Evolutionary conservation across 768 basidiomycete genomes (phyloP).

Genomic region (Mycena pura): DNA sequence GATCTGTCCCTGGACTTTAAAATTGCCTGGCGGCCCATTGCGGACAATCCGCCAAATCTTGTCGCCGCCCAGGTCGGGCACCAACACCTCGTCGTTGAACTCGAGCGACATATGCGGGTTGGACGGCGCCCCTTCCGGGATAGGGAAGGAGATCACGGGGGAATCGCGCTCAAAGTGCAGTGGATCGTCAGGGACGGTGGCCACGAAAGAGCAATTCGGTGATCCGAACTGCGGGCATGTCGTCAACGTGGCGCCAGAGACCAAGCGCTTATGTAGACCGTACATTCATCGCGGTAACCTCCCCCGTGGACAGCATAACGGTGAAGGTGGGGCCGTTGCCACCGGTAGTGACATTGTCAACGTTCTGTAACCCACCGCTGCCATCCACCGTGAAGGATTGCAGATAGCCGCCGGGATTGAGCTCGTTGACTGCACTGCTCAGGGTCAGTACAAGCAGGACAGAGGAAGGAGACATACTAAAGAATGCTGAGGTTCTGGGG

Average conservation of each 20-base stretch:
- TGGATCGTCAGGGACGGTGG: conserved; percentile 47
- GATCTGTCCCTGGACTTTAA: conserved; percentile 61
- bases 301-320: conserved; percentile 55
- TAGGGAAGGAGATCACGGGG: conserved; percentile 55
- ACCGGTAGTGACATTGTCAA: conserved; percentile 53
- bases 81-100: conserved; percentile 57
- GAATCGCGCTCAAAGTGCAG: conserved; percentile 43
- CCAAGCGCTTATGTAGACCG: conserved; percentile 27
- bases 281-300: conserved; percentile 64
- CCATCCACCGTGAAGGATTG: conserved; percentile 59
- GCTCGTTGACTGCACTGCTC: conserved; percentile 60
- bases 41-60: conserved; percentile 67
- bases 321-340: conserved; percentile 60
- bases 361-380: conserved; percentile 45
- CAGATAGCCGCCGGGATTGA: conserved; percentile 46
- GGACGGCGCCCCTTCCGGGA: conserved; percentile 46
- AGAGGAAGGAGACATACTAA: conserved; percentile 50
- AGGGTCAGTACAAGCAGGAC: background rate
- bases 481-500: conserved; percentile 61
- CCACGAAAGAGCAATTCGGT: conserved; percentile 41
- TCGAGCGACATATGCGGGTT: conserved; percentile 71
- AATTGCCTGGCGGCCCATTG: conserved; percentile 49
- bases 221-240: conserved; percentile 41
- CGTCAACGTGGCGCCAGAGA: background rate
- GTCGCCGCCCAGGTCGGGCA: conserved; percentile 69